Conservation (phyloP, 345 rosid species). For the Aegle marmelos region DNA sequence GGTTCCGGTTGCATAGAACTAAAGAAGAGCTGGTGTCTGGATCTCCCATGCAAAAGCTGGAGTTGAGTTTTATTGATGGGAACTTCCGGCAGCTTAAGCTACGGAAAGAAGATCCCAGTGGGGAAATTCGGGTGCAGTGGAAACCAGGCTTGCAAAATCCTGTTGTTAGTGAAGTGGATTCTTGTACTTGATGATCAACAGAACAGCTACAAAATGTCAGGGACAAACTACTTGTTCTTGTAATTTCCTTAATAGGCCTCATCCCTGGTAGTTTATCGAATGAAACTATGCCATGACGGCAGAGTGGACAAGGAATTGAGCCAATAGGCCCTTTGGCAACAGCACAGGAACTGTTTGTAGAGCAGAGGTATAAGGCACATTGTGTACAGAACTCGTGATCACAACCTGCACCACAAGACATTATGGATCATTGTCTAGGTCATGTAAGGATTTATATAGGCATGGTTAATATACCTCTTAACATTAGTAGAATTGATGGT, state of each 20-base stretch:
- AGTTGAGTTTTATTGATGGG: slow-evolving; percentile 48
- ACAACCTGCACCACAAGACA: slow-evolving; percentile 54
- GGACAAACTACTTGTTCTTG: slow-evolving; percentile 76
- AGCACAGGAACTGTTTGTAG: slow-evolving; percentile 49
- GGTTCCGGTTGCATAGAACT: slow-evolving; percentile 37
- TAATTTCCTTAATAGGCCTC: slow-evolving; percentile 36
- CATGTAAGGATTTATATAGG: not conserved
- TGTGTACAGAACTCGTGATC: slow-evolving; percentile 84
- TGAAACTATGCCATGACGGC: slow-evolving; percentile 82
- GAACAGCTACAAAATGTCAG: slow-evolving; percentile 75
- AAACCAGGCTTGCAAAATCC: slow-evolving; percentile 69
- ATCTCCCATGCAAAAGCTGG: slow-evolving; percentile 70
- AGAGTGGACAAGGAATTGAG: slow-evolving; percentile 86
- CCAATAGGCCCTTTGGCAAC: slow-evolving; percentile 57
- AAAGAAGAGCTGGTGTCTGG: slow-evolving; percentile 52
- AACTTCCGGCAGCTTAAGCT: slow-evolving; percentile 70
- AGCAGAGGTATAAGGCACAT: slow-evolving; percentile 87
- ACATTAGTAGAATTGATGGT: not conserved
- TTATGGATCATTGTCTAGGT: not conserved
- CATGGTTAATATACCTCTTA: not conserved
- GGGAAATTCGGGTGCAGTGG: slow-evolving; percentile 48
- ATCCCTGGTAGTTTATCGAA: slow-evolving; percentile 65
- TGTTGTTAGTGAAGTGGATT: slow-evolving; percentile 47
- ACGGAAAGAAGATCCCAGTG: slow-evolving; percentile 66
- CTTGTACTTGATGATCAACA: slow-evolving; percentile 42